Evolutionary conservation across 2,329 filamentous ascomycete genomes (phyloP).

Genomic region (Karstenula rhodostoma): DNA sequence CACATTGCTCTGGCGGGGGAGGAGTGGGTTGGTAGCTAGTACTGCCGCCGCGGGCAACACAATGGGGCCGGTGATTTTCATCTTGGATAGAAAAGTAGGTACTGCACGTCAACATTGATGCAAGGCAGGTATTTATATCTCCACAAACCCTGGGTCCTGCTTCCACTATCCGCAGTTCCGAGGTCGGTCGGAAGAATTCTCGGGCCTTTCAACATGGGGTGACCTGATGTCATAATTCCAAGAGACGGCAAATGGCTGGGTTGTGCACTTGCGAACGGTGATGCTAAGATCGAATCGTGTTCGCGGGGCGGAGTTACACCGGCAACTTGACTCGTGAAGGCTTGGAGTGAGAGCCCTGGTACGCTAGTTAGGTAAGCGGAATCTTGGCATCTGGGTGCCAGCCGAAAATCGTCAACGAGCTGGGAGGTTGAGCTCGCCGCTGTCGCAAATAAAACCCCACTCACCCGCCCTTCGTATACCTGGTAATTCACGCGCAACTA

Average conservation of each 20-base stretch:
- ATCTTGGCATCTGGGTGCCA: slow-evolving; percentile 13
- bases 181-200: slow-evolving; percentile 2
- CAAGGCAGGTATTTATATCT: background rate
- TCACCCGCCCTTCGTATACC: background rate
- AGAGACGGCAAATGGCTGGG: background rate
- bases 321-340: background rate
- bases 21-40: slow-evolving; percentile 11
- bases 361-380: slow-evolving; percentile 15
- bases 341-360: background rate
- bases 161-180: background rate
- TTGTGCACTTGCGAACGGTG: background rate
- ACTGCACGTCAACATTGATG: background rate
- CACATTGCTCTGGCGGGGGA: slow-evolving; percentile 18
- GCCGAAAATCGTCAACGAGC: slow-evolving; percentile 14
- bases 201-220: background rate
- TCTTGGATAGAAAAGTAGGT: background rate
- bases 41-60: background rate
- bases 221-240: slow-evolving; percentile 4
- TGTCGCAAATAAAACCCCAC: slow-evolving; percentile 1
- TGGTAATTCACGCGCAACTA: background rate
- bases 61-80: slow-evolving; percentile 7
- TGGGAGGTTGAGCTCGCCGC: background rate
- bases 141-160: background rate
- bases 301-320: background rate
- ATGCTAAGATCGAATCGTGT: slow-evolving; percentile 1